phyloP scores from a whole-genome alignment of 83 land plant species.

The Diphasiastrum complanatum region DNA sequence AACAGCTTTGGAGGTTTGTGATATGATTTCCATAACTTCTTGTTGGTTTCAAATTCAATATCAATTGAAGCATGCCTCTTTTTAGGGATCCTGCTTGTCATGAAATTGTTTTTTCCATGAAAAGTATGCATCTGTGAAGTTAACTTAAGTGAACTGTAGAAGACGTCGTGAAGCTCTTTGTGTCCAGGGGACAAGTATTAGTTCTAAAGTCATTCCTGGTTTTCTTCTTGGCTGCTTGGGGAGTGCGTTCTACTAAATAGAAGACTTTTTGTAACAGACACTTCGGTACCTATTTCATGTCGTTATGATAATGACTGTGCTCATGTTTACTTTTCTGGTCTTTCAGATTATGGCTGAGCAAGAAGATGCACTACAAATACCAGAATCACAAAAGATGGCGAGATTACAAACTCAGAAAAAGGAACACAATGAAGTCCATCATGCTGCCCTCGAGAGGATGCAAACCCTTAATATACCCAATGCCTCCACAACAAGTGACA shows the following conservation, averaged over 20 bases:
- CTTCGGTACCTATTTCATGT: neutral
- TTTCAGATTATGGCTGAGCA: neutral
- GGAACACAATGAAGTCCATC: constrained; percentile 5
- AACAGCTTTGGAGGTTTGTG: constrained; percentile 25
- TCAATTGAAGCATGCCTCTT: neutral
- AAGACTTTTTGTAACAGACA: neutral
- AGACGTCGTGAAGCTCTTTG: no score
- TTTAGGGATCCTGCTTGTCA: neutral
- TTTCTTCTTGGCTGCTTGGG: neutral
- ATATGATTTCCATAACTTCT: neutral
- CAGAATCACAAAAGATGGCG: constrained; percentile 7
- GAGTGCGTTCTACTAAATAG: neutral
- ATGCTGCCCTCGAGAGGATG: constrained; percentile 11
- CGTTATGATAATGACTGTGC: neutral
- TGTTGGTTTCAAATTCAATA: neutral
- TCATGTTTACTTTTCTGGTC: no score
- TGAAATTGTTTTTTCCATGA: no score
- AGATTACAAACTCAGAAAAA: neutral
- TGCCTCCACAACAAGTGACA: neutral
- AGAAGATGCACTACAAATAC: neutral
- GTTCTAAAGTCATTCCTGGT: neutral
- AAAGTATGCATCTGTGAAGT: no score
- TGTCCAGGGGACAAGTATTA: no score
- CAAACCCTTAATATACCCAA: constrained; percentile 2
- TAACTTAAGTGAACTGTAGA: no score